phyloP scores from a whole-genome alignment of 2,329 filamentous ascomycete species.

The Ceratocystis ficicola region DNA sequence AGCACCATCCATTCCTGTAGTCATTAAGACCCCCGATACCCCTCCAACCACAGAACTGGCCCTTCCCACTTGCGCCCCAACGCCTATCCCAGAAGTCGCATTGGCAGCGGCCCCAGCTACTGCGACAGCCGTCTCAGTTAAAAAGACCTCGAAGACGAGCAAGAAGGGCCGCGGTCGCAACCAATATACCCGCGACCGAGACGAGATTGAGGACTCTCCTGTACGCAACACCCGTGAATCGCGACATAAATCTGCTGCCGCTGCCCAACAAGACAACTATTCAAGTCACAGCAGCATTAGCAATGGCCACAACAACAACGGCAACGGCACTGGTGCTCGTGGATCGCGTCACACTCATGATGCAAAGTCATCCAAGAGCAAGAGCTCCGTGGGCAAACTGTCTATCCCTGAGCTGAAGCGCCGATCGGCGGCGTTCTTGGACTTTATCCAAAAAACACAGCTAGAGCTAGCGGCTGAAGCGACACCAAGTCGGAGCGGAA shows the following conservation, averaged over 20 bases:
- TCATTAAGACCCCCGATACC: constrained; percentile 24
- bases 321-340: constrained; percentile 33
- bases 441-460: constrained; percentile 82
- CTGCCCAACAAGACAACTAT: constrained; percentile 6
- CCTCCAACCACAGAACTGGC: constrained; percentile 32
- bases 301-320: constrained; percentile 32
- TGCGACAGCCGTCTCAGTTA: constrained; percentile 34
- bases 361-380: constrained; percentile 33
- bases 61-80: constrained; percentile 30
- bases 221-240: constrained; percentile 42
- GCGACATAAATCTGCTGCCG: constrained; percentile 14
- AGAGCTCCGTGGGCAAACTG: constrained; percentile 51
- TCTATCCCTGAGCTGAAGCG: constrained; percentile 83
- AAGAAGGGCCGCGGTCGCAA: constrained; percentile 63
- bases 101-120: constrained; percentile 35
- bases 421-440: constrained; percentile 69
- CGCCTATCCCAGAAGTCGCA: constrained; percentile 26
- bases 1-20: neutral
- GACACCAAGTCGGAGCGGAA: constrained; percentile 28
- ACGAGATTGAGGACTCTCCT: constrained; percentile 48
- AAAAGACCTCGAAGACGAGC: constrained; percentile 48
- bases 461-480: constrained; percentile 65
- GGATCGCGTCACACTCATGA: neutral
- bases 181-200: constrained; percentile 69
- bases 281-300: constrained; percentile 25